Conservation (phyloP, 163 green algal species). For the Scenedesmus sp. region DNA sequence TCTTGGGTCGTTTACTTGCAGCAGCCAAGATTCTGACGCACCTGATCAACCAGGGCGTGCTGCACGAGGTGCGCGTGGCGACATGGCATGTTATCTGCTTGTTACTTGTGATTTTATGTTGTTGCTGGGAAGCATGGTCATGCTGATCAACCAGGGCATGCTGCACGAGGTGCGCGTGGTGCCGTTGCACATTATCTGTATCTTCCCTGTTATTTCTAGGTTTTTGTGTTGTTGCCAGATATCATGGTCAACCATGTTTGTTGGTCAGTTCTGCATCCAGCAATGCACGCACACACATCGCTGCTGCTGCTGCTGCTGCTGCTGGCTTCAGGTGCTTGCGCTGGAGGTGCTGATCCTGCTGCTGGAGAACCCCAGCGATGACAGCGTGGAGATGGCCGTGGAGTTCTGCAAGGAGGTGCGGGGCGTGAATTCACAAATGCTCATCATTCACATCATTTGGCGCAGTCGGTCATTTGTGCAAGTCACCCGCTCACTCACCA, state of each 20-base stretch:
- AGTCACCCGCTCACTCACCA: too few species aligned
- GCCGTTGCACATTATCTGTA: background rate
- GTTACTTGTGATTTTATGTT: background rate
- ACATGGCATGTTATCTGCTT: background rate
- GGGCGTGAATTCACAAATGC: too few species aligned
- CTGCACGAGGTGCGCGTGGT: constrained; percentile 43
- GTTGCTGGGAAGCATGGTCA: background rate
- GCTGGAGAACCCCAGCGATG: constrained; percentile 93
- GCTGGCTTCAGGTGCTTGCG: constrained; percentile 80
- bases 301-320: background rate
- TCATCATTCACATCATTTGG: background rate
- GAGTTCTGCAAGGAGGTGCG: constrained; percentile 92
- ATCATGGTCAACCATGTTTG: background rate
- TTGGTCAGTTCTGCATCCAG: too few species aligned
- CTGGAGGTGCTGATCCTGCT: constrained; percentile 95
- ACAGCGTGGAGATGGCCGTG: constrained; percentile 95
- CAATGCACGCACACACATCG: background rate
- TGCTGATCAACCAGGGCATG: constrained; percentile 93
- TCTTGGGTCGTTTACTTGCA: constrained; percentile 56
- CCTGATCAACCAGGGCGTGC: constrained; percentile 93
- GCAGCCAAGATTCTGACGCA: constrained; percentile 93
- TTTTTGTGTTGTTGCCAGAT: background rate
- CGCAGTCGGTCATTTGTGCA: too few species aligned
- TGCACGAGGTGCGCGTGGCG: constrained; percentile 41
- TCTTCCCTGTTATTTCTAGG: background rate